Evolutionary conservation across 75 land plant species (phyloP).

Genomic region (Adiantum capillusveneris): DNA sequence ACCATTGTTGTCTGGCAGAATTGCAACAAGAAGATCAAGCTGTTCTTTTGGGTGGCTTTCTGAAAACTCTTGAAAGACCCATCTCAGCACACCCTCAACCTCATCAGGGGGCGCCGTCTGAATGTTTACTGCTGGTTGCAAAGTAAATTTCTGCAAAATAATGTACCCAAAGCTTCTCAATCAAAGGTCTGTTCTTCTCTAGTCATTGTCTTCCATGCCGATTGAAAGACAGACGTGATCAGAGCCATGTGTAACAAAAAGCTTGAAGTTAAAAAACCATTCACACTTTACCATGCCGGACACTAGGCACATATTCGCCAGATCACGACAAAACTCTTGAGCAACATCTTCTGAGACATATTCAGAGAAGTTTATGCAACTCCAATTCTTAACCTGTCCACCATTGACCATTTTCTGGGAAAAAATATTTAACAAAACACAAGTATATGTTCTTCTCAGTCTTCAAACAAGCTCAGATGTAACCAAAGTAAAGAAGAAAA

Average conservation of each 20-base stretch:
- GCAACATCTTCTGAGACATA: constrained; percentile 60
- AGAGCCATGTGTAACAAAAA: no score
- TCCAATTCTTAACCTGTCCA: constrained; percentile 75
- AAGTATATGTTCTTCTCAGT: background rate
- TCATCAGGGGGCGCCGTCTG: constrained; percentile 48
- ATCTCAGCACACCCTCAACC: constrained; percentile 61
- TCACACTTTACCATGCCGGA: constrained; percentile 80
- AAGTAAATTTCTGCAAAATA: constrained; percentile 31
- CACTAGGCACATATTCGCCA: constrained; percentile 77
- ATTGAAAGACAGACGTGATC: no score
- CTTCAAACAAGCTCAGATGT: no score
- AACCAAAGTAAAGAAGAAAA: background rate
- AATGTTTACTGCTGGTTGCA: constrained; percentile 38
- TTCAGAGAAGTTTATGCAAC: constrained; percentile 79
- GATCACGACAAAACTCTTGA: constrained; percentile 60
- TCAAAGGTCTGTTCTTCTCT: no score
- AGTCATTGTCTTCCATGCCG: no score
- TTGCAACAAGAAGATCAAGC: constrained; percentile 68
- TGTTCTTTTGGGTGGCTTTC: constrained; percentile 51
- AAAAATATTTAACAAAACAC: no score
- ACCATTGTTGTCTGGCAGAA: constrained; percentile 95
- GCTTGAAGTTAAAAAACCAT: no score
- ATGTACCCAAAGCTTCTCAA: no score
- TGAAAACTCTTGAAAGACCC: constrained; percentile 35
- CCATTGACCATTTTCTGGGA: constrained; percentile 91